Base-by-base conservation (phyloP, 768 basidiomycete genomes). In the Lentinula lateritia region DNA sequence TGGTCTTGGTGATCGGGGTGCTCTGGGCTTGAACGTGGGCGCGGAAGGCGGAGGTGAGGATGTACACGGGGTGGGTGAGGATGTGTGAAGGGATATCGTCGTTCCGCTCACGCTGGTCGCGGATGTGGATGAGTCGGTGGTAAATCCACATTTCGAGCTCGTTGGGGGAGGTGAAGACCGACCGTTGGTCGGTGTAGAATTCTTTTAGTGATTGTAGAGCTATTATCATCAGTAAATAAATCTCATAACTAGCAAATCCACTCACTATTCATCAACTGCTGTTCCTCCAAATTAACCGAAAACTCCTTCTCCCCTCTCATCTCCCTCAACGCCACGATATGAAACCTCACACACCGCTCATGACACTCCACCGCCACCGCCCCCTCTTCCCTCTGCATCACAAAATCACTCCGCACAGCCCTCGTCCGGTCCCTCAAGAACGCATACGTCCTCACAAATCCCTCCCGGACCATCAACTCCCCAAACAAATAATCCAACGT, bases 111-210 rank as follows among this genome's bases (percentile, higher is more conserved):
- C 74, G 83, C 67, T 90, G 89, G 71, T 95, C 91, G 34, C 93
- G 87, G 48, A 98, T 89, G 67, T 97, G 93, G 34, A 92, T 88
- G 35, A 98, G 84, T 52, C 95, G 86, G 69, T 95, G 92, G 74
- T 98, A 99, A 1, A 97, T 87, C 36, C 93, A 87, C 87, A 99
- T 97, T 73, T 99, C 96, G 50, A 98, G 83, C 69, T 98, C 95
- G 42, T 89, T 90, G 0, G 89, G 85, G 9, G 89, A 90, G 66
- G 86, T 75, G 63, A 88, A 88, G 45, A 76, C 74, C 10, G 1
- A 3, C 2, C 85, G 79, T 61, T 91, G 87, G 68, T 97, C 95
- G 64, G 92, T 87, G 69, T 97, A 96, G 67, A 93, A 95, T 69
- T 98, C 92, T 72, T 93, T 94, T 60, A 98, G 80, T 67, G 90